Base-by-base conservation (phyloP, 1,284 basidiomycete species). In the Fomitopsis palustris region DNA sequence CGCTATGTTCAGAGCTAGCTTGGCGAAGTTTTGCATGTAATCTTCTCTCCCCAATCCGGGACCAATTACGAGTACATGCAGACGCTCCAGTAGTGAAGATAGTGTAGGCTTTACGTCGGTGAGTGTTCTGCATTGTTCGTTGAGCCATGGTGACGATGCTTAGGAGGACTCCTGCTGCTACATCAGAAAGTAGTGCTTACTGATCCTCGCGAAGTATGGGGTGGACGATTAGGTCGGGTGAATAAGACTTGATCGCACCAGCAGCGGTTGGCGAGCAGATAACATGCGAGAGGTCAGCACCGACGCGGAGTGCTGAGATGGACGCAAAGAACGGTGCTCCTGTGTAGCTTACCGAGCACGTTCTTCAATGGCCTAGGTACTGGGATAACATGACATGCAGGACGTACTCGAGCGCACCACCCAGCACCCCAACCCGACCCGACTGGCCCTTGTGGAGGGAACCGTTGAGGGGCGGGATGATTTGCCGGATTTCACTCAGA, bases 401-500 rank as follows among this genome's bases (percentile, higher is more conserved):
- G 12, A 70, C 82, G 64, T 65, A 95, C 94, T 98, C 96, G 62
- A 90, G 80, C 31, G 92, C 93, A 23, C 96, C 96, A 56, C 96
- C 96, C 3, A 99, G 81, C 19, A 99, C 91, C 54, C 94, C 96
- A 29, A 99, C 90, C 23, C 96, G 83, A 83, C 95, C 95, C 57
- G 95, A 96, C 78, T 98, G 96, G 12, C 96, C 96, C 72, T 99
- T 99, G 79, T 97, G 95, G 38, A 98, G 78, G 49, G 87, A 84
- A 3, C 88, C 86, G 67, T 91, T 84, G 17, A 96, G 81, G 41
- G 94, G 93, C 0, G 94, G 94, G 61, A 96, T 91, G 47, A 96
- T 78, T 60, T 82, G 81, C 70, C 87, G 89, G 61, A 94, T 81
- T 69, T 91, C 87, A 27, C 85, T 81, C 53, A 91, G 68, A 53